Evolutionary conservation across 345 rosid genomes (phyloP), one percentile per base, ranked within the genome.

Genomic region (Gossypium raimondii): DNA sequence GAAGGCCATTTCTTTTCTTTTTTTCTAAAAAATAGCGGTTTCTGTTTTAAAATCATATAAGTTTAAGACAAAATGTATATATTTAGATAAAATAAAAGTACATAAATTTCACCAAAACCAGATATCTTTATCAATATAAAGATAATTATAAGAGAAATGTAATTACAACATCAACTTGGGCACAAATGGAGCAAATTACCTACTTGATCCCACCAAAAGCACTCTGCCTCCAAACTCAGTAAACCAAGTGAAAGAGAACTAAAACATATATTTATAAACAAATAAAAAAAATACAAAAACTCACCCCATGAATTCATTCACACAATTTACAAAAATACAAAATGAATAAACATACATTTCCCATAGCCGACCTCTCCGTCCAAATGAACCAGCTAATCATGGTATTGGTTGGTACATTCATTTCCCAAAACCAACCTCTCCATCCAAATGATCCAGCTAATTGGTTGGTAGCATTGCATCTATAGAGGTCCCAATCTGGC

Each of bases 401-500:
- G 38, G 38, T 34, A 58, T 1, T 77, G 88, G 80, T 78, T 79
- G 62, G 81, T 34, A 34, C 6, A 34, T 34, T 34, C 41, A 34
- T 57, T 20, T 56, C 73, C 61, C 72, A 67, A 12, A 51, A 72
- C 81, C 79, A 24, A 51, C 72, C 10, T 52, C 57, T 44, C 70
- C 9, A 62, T 50, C 68, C 51, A 16, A 67, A 72, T 67, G 45
- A 70, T 75, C 75, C 55, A 17, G 22, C 73, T 75, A 80, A 58
- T 3, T 77, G 88, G 80, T 78, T 79, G 58, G 82, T 34, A 34
- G 41, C 81, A 50, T 88, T 59, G 82, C 81, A 52, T 89, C 92
- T 56, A 91, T 85, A 9, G 91, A 77, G 0, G 88, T 79, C 66
- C 94, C 94, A 25, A 87, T 84, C 99, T 81, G 48, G 99, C 99